Evolutionary conservation across 2,329 filamentous ascomycete genomes (phyloP).

Genomic region (Monosporascus sp.): DNA sequence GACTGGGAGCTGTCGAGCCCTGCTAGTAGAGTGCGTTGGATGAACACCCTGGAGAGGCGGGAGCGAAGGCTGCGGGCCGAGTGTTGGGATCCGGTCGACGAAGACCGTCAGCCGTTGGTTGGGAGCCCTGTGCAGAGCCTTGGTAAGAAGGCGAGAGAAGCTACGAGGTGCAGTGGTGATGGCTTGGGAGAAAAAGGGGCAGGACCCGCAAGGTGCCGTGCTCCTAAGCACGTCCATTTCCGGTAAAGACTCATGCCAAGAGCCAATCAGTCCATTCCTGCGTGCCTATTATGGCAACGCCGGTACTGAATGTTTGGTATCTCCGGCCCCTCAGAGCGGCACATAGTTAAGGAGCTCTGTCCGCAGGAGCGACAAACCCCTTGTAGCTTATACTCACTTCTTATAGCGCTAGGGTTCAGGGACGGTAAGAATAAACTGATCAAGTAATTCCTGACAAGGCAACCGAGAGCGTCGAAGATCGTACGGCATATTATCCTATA

Average conservation of each 20-base stretch:
- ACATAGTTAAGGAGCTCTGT: too few species aligned
- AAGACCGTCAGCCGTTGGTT: neutral
- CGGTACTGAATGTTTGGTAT: too few species aligned
- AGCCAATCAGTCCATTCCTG: neutral
- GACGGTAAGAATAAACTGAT: too few species aligned
- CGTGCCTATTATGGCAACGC: neutral
- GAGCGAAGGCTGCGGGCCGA: neutral
- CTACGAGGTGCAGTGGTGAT: neutral
- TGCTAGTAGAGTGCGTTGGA: neutral
- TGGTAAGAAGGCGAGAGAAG: neutral
- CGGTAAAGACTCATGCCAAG: neutral
- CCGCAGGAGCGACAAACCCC: too few species aligned
- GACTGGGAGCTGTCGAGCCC: neutral
- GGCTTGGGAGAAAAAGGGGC: neutral
- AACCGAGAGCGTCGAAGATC: too few species aligned
- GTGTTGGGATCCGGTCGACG: neutral
- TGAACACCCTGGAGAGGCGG: neutral
- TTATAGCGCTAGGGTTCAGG: too few species aligned
- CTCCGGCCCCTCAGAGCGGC: too few species aligned
- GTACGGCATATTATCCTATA: too few species aligned
- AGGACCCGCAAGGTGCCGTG: neutral
- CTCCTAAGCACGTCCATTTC: neutral
- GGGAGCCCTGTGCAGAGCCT: neutral
- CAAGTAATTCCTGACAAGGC: too few species aligned
- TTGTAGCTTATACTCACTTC: too few species aligned